phyloP scores from a whole-genome alignment of 2,329 filamentous ascomycete species.

The Ophiostoma piceae region DNA sequence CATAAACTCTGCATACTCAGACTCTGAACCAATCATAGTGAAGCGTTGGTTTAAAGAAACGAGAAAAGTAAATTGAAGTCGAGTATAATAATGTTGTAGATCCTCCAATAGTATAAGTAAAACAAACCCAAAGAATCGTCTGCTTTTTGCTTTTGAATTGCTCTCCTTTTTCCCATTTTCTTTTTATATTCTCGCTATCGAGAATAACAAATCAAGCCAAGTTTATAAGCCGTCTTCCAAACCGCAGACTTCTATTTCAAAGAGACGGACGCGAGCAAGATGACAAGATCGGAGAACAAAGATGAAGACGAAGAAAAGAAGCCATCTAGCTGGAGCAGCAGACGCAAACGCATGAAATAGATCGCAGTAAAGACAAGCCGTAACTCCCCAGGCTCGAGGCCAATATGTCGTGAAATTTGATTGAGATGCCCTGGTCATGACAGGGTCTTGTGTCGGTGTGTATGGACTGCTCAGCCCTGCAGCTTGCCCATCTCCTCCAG shows the following conservation, averaged over 20 bases:
- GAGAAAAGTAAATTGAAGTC: not conserved
- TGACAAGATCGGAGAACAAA: not conserved
- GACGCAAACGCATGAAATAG: not conserved
- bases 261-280: no score
- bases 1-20: not conserved
- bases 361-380: not conserved
- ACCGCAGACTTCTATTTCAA: no score
- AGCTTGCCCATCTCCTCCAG: slow-evolving; percentile 88
- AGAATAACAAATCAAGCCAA: not conserved
- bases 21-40: no score
- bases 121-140: not conserved
- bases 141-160: not conserved
- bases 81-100: not conserved
- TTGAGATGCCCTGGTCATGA: not conserved
- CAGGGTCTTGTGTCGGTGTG: not conserved
- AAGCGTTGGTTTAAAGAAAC: not conserved
- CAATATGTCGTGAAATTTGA: not conserved
- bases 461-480: slow-evolving; percentile 34
- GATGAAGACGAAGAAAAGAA: not conserved
- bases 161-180: not conserved
- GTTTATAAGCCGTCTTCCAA: not conserved
- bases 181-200: not conserved
- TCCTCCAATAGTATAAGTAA: not conserved
- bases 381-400: not conserved
- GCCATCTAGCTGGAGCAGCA: not conserved